Conservation (phyloP, 2,329 filamentous ascomycete genomes). For the Ophiocordyceps camponoti-rufipedis region DNA sequence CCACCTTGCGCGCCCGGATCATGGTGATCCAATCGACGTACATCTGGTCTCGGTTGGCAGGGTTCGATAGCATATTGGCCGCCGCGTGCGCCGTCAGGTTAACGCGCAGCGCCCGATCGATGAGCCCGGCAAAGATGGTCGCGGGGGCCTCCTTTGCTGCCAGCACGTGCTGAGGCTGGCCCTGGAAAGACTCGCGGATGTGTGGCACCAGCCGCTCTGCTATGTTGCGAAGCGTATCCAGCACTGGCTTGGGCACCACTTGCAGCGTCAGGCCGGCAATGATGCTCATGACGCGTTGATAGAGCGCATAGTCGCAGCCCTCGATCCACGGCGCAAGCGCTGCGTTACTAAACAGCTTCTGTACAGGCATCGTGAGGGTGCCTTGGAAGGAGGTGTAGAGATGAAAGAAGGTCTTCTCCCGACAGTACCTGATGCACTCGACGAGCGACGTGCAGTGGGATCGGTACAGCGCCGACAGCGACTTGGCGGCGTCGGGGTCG, state of each 20-base stretch:
- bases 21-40: constrained; percentile 73
- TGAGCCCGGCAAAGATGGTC: constrained; percentile 67
- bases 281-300: constrained; percentile 92
- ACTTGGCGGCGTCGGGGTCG: constrained; percentile 72
- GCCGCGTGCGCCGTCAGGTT: constrained; percentile 89
- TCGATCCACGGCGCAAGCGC: constrained; percentile 83
- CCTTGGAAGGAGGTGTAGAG: constrained; percentile 91
- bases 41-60: constrained; percentile 86
- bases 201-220: constrained; percentile 65
- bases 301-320: constrained; percentile 87
- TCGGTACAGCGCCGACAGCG: constrained; percentile 71
- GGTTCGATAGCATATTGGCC: constrained; percentile 78
- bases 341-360: constrained; percentile 73
- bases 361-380: constrained; percentile 88
- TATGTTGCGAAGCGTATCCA: constrained; percentile 76
- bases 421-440: constrained; percentile 89
- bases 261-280: constrained; percentile 78
- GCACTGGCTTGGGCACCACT: constrained; percentile 72
- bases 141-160: constrained; percentile 78
- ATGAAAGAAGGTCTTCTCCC: constrained; percentile 91
- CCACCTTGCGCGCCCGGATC: constrained; percentile 43
- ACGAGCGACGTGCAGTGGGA: constrained; percentile 92
- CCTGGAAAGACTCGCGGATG: constrained; percentile 69
- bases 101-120: constrained; percentile 76
- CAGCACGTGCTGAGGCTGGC: constrained; percentile 70